Conservation (phyloP, 1,139 yeast genomes). For the Geotrichum candidum region DNA sequence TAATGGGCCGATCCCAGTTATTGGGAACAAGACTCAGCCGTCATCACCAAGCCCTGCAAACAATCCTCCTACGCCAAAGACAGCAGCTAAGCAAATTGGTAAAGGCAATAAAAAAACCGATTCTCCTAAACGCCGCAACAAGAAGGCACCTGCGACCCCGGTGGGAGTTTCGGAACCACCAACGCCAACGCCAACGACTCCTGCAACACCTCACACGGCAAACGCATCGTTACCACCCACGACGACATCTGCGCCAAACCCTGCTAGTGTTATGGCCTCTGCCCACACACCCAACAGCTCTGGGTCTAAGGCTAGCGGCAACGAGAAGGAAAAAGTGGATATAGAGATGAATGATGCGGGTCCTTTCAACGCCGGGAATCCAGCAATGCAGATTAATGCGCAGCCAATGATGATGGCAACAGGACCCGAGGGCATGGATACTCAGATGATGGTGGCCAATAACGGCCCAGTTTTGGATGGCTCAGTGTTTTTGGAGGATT, state of each 20-base stretch:
- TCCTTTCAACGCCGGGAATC: not conserved
- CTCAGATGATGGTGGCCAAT: slow-evolving; percentile 6
- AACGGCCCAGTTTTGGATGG: slow-evolving; percentile 25
- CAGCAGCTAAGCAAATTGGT: slow-evolving; percentile 19
- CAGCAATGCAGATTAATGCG: not conserved
- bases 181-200: slow-evolving; percentile 40
- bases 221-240: slow-evolving; percentile 6
- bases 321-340: not conserved
- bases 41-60: slow-evolving; percentile 32
- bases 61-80: slow-evolving; percentile 40
- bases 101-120: not conserved
- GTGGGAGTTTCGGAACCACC: slow-evolving; percentile 34
- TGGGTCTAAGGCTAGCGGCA: not conserved
- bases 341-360: not conserved
- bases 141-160: slow-evolving; percentile 22
- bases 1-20: slow-evolving; percentile 23
- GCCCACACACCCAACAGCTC: not conserved
- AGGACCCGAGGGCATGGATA: not conserved
- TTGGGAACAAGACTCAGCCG: slow-evolving; percentile 27
- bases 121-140: slow-evolving; percentile 14
- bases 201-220: slow-evolving; percentile 33
- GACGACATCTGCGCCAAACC: not conserved
- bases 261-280: not conserved
- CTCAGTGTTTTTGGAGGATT: slow-evolving; percentile 30
- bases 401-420: not conserved